Evolutionary conservation across 768 basidiomycete genomes (phyloP), one percentile per base, ranked within the genome.

Genomic region (Baorangia bicolor): DNA sequence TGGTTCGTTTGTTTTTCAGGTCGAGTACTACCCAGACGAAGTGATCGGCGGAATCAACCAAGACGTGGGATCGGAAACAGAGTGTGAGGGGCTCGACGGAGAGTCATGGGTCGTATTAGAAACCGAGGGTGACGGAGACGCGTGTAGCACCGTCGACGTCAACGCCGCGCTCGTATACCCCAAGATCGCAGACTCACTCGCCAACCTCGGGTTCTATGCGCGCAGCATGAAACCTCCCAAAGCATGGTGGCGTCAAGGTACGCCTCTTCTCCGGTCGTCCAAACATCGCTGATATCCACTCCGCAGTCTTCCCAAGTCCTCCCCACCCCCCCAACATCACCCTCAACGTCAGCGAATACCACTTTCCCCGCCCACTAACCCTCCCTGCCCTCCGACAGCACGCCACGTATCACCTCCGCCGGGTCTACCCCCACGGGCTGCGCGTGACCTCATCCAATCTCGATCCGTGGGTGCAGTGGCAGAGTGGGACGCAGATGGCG

Each of bases 331-430:
- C 68, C 13, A 77, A 86, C 64, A 64, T 84, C 50, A 67, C 85
- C 21, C 78, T 86, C 69, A 88, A 87, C 66, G 77, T 86, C 46
- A 84, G 82, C 45, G 86, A 88, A 67, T 73, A 78, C 1, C 62
- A 72, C 0, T 70, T 80, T 39, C 63, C 77, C 2, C 75, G 83
- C 4, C 73, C 80, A 1, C 37, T 66, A 1, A 71, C 69, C 3
- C 66, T 77, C 5, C 35, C 60, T 1, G 61, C 65, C 2, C 76
- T 86, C 27, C 71, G 81, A 49, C 58, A 64, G 14, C 77, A 84
- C 62, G 73, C 77, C 10, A 69, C 64, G 4, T 40, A 61, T 11
- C 76, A 84, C 58, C 69, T 85, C 18, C 77, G 84, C 7, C 78
- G 84, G 23, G 78, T 86, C 34, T 86, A 77, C 59, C 86, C 85